Percentiles rank a stretch among this genome's conserved stretches.
Conservation (phyloP, 352 stramenopile species). For the Globisporangium alternatum region DNA sequence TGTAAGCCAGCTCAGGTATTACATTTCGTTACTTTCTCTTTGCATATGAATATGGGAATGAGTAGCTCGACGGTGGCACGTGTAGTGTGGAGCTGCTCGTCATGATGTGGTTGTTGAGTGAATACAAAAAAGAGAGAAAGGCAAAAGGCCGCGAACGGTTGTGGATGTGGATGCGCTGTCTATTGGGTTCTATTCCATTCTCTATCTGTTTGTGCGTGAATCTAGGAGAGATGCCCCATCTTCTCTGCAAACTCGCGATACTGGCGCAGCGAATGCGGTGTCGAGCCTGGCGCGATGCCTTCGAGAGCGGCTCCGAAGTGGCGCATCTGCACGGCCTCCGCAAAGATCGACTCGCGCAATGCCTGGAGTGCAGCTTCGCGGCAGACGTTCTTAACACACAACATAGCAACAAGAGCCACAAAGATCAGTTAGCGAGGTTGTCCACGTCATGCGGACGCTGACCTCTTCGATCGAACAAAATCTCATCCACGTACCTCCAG, state of each 20-base stretch:
- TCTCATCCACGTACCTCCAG: conserved; percentile 56
- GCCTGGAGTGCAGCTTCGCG: conserved; percentile 76
- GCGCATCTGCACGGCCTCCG: conserved; percentile 42
- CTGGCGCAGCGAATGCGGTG: conserved; percentile 40
- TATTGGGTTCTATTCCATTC: neutral
- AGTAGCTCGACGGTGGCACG: neutral
- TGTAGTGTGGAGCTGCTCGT: neutral
- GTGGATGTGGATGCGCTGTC: neutral
- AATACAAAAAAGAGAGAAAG: neutral
- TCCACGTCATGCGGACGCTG: neutral
- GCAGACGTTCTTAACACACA: conserved; percentile 67
- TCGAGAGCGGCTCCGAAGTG: conserved; percentile 60
- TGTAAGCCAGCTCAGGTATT: conserved; percentile 19
- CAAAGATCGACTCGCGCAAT: conserved; percentile 66
- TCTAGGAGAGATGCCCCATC: conserved; percentile 54
- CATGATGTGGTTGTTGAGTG: neutral
- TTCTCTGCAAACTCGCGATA: conserved; percentile 62
- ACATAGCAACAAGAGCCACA: conserved; percentile 11
- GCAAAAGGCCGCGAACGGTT: neutral
- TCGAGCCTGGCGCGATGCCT: conserved; percentile 54
- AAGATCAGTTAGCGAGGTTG: neutral
- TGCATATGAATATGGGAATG: neutral
- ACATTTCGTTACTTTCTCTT: neutral
- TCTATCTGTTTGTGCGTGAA: neutral
- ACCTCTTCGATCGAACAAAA: neutral